These are phyloP conservation scores for Salix dunnii DNA, from an alignment of 345 rosid species.

Conservation along the genomic window DNA sequence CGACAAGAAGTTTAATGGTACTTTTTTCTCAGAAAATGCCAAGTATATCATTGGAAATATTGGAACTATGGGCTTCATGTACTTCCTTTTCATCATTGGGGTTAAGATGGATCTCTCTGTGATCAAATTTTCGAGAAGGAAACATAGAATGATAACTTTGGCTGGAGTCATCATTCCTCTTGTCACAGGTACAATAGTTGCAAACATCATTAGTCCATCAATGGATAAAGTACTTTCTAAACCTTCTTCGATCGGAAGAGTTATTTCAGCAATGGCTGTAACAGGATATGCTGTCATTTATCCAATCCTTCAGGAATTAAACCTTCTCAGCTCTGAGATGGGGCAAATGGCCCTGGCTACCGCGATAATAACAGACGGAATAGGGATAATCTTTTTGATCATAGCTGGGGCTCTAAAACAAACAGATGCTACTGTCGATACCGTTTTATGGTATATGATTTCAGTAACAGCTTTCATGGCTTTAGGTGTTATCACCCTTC, in stretches of 20 bases:
- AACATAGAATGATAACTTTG: background rate
- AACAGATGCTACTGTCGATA: conserved; percentile 13
- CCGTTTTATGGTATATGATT: conserved; percentile 32
- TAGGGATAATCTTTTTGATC: conserved; percentile 6
- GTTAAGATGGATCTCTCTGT: conserved; percentile 20
- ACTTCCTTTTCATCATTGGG: conserved; percentile 19
- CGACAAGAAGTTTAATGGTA: conserved; percentile 27
- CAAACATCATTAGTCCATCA: background rate
- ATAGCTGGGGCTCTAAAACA: conserved; percentile 27
- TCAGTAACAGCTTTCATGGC: conserved; percentile 10
- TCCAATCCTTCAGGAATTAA: conserved; percentile 22
- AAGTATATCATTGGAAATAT: conserved; percentile 45
- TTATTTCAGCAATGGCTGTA: conserved; percentile 7
- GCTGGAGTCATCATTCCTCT: conserved; percentile 14
- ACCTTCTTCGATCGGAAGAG: conserved; percentile 7
- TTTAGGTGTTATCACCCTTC: conserved; percentile 32
- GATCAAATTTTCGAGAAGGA: conserved; percentile 11
- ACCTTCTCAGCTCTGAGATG: conserved; percentile 30
- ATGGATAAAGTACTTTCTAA: conserved; percentile 12
- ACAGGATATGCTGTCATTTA: conserved; percentile 19
- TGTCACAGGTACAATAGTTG: background rate
- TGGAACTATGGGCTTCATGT: conserved; percentile 29
- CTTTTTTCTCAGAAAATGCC: conserved; percentile 41
- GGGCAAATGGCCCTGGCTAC: conserved; percentile 20
- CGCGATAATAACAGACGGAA: conserved; percentile 1